These are phyloP conservation scores for Cryptosporidium tyzzeri DNA, from an alignment of 169 alveolate genomes.

Conservation along the genomic window DNA sequence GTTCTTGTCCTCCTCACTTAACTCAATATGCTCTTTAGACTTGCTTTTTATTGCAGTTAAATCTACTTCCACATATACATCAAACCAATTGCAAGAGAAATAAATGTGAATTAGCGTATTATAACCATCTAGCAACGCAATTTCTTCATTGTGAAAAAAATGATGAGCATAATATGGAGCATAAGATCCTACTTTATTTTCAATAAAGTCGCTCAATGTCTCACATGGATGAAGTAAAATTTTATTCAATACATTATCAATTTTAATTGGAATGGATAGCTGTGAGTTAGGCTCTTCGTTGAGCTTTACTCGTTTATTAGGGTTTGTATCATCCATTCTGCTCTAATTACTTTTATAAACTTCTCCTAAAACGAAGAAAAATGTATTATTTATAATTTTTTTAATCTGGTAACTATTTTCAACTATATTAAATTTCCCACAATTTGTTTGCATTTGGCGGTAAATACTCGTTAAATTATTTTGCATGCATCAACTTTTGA, in stretches of 20 bases:
- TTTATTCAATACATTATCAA: slow-evolving; percentile 20
- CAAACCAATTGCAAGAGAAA: slow-evolving; percentile 67
- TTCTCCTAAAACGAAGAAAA: not conserved
- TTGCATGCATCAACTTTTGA: not conserved
- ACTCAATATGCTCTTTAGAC: not conserved
- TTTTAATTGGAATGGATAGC: slow-evolving; percentile 3
- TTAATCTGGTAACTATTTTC: not conserved
- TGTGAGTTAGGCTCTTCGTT: slow-evolving; percentile 12
- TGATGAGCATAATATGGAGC: slow-evolving; percentile 53
- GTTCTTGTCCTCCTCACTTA: slow-evolving; percentile 1
- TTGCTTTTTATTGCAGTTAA: slow-evolving; percentile 9
- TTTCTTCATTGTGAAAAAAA: slow-evolving; percentile 41
- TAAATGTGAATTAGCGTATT: slow-evolving; percentile 51
- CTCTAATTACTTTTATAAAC: not conserved
- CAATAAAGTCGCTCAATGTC: slow-evolving; percentile 7
- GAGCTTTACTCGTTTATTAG: slow-evolving; percentile 11
- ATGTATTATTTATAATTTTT: not conserved
- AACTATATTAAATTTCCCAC: not conserved
- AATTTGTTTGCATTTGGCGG: slow-evolving; percentile 18
- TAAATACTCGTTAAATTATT: not conserved
- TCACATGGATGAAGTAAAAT: slow-evolving; percentile 36
- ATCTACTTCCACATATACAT: slow-evolving; percentile 49
- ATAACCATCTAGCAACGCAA: slow-evolving; percentile 35
- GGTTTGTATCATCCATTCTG: slow-evolving; percentile 9
- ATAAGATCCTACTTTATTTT: not conserved